Conservation (phyloP, 2,329 filamentous ascomycete species). For the Ophiostoma sp. region DNA sequence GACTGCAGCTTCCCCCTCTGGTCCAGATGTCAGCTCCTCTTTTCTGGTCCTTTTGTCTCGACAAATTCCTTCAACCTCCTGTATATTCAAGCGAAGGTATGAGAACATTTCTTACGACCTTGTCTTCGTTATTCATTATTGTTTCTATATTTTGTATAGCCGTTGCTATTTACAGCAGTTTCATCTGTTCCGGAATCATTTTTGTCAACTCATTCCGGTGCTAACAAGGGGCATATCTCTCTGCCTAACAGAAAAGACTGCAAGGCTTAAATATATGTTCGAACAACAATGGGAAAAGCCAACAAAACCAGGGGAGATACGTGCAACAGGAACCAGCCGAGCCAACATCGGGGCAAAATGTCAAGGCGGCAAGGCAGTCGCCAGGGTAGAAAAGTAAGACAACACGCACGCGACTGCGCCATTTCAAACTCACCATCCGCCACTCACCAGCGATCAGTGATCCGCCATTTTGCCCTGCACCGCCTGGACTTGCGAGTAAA, state of each 20-base stretch:
- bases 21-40: background rate
- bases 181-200: background rate
- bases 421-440: background rate
- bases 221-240: background rate
- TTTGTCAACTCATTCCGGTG: background rate
- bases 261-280: background rate
- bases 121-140: background rate
- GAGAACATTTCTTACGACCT: background rate
- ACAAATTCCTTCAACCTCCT: background rate
- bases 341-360: background rate
- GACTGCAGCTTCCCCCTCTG: background rate
- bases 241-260: background rate
- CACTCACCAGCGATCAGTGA: background rate
- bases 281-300: background rate
- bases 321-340: background rate
- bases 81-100: background rate
- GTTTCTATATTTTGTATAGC: background rate
- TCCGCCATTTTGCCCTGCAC: conserved; percentile 1
- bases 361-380: background rate
- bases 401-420: background rate
- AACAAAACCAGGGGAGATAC: background rate
- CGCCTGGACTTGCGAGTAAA: background rate
- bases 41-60: background rate
- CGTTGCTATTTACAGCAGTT: background rate
- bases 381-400: background rate